phyloP scores from a whole-genome alignment of 1,284 basidiomycete genomes.

The Cryptococcus amylolentus region DNA sequence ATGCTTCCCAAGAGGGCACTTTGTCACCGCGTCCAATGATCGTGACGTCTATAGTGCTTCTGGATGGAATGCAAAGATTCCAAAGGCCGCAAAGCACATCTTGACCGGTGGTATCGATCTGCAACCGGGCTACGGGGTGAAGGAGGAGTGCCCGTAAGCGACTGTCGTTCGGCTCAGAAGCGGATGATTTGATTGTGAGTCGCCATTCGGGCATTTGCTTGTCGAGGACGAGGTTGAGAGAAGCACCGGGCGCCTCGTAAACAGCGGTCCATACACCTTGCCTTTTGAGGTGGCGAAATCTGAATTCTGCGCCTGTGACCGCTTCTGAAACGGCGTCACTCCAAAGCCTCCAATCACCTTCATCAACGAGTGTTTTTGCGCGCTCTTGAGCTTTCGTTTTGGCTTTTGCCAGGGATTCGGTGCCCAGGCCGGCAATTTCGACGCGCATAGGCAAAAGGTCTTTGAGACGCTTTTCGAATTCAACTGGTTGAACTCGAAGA shows the following conservation, averaged over 20 bases:
- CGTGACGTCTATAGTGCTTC: conserved; percentile 57
- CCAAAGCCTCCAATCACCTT: conserved; percentile 65
- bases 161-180: conserved; percentile 70
- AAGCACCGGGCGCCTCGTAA: conserved; percentile 69
- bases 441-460: conserved; percentile 83
- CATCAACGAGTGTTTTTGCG: conserved; percentile 42
- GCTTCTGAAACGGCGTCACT: conserved; percentile 64
- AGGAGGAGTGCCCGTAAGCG: conserved; percentile 71
- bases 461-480: conserved; percentile 74
- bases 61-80: conserved; percentile 75
- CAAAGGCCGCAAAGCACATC: conserved; percentile 67
- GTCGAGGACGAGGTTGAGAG: conserved; percentile 72
- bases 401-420: conserved; percentile 57
- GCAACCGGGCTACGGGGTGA: conserved; percentile 73
- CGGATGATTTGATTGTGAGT: conserved; percentile 67
- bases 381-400: conserved; percentile 39
- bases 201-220: conserved; percentile 80
- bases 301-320: conserved; percentile 60
- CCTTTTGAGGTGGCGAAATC: conserved; percentile 80
- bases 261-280: conserved; percentile 81
- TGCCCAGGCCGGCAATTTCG: conserved; percentile 58
- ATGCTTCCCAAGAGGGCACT: conserved; percentile 79
- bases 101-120: conserved; percentile 41
- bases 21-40: conserved; percentile 66
- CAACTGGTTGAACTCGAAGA: conserved; percentile 58